A percentile compares a stretch with the other conserved stretches of the same genome.
Conservation (phyloP, 805 yeast species). For the Scheffersomyces lignosus region DNA sequence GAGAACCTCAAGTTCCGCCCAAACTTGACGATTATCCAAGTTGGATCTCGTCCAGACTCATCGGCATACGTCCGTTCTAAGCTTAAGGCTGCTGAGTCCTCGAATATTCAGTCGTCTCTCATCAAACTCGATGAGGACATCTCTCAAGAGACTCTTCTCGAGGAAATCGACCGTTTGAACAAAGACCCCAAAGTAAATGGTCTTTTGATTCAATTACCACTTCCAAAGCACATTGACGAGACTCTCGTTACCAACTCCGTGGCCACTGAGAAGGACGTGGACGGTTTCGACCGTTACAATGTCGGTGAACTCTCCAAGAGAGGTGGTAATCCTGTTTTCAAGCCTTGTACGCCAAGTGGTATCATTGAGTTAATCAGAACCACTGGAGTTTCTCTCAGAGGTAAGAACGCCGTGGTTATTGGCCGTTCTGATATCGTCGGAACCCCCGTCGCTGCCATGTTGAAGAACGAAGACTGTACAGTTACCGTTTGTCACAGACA, state of each 20-base stretch:
- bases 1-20: conserved; percentile 58
- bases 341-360: conserved; percentile 97
- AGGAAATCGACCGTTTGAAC: conserved; percentile 63
- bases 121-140: conserved; percentile 63
- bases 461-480: conserved; percentile 79
- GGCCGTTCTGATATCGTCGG: conserved; percentile 98
- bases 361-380: conserved; percentile 76
- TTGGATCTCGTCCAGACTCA: conserved; percentile 88
- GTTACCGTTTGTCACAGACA: conserved; percentile 85
- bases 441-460: conserved; percentile 82
- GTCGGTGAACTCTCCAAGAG: conserved; percentile 88
- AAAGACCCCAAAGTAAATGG: conserved; percentile 81
- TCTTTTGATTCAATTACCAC: conserved; percentile 83
- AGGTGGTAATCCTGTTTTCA: conserved; percentile 77
- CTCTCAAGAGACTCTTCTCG: conserved; percentile 59
- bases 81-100: conserved; percentile 83
- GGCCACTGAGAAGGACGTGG: conserved; percentile 84
- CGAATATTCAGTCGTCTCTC: conserved; percentile 69
- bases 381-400: conserved; percentile 66
- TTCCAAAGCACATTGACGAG: conserved; percentile 81
- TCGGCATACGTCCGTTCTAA: conserved; percentile 90
- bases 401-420: conserved; percentile 84
- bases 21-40: conserved; percentile 79
- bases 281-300: conserved; percentile 88
- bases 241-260: conserved; percentile 78